A percentile compares a stretch with the other conserved stretches of the same genome.
These are phyloP conservation scores for Lasiodiplodia hormozganensis DNA, from an alignment of 2,329 filamentous ascomycete genomes.

Conservation along the genomic window DNA sequence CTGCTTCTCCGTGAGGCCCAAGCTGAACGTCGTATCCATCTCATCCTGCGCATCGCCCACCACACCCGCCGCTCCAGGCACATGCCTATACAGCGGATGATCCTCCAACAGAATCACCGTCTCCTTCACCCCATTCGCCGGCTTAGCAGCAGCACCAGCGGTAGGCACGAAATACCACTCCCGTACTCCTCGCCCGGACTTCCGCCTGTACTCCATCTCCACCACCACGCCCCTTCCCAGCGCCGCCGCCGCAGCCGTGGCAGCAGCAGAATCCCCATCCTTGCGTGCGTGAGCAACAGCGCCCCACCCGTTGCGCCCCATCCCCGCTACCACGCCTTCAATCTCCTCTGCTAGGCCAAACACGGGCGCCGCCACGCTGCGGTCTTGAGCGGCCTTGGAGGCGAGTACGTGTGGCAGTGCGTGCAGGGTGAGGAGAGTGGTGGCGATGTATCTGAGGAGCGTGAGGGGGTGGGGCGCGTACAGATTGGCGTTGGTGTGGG, in stretches of 20 bases:
- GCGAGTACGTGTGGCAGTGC: conserved; percentile 77
- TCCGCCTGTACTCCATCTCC: conserved; percentile 84
- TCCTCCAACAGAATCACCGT: conserved; percentile 73
- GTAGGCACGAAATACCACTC: conserved; percentile 70
- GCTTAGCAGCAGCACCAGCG: conserved; percentile 36
- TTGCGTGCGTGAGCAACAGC: too few species aligned
- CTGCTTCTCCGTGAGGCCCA: conserved; percentile 91
- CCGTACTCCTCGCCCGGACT: conserved; percentile 77
- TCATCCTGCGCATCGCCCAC: conserved; percentile 39
- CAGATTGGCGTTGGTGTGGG: conserved; percentile 36
- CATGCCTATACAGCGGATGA: conserved; percentile 70
- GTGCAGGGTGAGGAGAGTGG: conserved; percentile 77
- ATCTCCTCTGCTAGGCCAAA: conserved; percentile 80
- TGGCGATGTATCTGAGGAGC: conserved; percentile 84
- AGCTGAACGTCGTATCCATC: conserved; percentile 76
- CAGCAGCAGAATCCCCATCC: too few species aligned
- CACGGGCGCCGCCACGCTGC: conserved; percentile 75
- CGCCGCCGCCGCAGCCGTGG: too few species aligned
- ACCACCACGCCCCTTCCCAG: conserved; percentile 69
- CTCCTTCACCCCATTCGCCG: conserved; percentile 46
- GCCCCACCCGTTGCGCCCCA: conserved; percentile 57
- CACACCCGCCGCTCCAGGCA: conserved; percentile 40
- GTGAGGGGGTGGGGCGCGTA: conserved; percentile 64
- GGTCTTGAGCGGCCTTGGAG: conserved; percentile 75
- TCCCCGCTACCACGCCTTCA: conserved; percentile 78